These are phyloP conservation scores for Wickerhamomyces alni DNA, from an alignment of 805 yeast species.

Conservation along the genomic window DNA sequence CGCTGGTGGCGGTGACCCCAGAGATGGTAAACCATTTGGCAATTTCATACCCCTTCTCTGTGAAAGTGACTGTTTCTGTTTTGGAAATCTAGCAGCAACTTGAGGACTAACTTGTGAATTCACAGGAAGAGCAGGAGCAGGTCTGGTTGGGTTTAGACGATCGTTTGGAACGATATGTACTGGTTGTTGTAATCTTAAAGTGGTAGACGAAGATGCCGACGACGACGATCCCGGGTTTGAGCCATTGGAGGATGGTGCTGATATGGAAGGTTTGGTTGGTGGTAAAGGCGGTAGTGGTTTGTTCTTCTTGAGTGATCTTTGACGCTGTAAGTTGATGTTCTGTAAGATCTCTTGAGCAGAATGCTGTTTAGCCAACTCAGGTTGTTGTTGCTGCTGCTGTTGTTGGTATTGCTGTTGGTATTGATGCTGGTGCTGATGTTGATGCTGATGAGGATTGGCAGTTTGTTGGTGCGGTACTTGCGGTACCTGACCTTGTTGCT, in stretches of 20 bases:
- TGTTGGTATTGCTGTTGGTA: background rate
- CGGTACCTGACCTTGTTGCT: too few relatives aligned
- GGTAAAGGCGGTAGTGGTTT: conserved; percentile 40
- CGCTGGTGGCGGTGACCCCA: conserved; percentile 1
- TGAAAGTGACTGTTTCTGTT: conserved; percentile 71
- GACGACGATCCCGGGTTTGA: too few relatives aligned
- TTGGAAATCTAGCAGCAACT: conserved; percentile 75
- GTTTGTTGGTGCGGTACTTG: too few relatives aligned
- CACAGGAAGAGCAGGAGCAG: conserved; percentile 25
- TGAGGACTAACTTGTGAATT: conserved; percentile 65
- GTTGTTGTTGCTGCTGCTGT: background rate
- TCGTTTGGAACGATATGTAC: background rate
- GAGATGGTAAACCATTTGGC: conserved; percentile 75
- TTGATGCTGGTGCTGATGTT: too few relatives aligned
- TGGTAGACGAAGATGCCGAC: background rate
- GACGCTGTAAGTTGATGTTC: conserved; percentile 18
- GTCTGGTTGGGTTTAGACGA: conserved; percentile 21
- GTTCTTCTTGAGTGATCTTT: conserved; percentile 18
- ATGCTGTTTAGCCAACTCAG: background rate
- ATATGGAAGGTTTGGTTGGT: conserved; percentile 8
- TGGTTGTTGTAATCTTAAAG: background rate
- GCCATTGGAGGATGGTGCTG: background rate
- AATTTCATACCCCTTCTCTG: conserved; percentile 81
- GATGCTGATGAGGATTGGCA: too few relatives aligned
- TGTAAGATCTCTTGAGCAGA: conserved; percentile 6